Evolutionary conservation across 1,284 basidiomycete genomes (phyloP).

Genomic region (Austroboletus olivaceoglutinosus): DNA sequence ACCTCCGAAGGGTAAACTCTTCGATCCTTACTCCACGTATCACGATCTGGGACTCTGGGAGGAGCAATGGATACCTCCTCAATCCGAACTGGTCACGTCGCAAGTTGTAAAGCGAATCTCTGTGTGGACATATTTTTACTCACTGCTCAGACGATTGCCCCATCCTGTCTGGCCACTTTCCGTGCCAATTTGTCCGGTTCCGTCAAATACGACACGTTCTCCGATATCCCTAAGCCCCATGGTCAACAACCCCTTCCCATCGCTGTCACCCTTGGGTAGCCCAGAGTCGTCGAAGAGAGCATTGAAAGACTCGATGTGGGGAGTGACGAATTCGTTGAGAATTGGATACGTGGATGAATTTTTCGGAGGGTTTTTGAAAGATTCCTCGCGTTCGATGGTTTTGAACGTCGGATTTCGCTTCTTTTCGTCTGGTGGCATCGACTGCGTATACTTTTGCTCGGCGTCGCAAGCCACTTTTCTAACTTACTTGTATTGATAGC

Average conservation of each 20-base stretch:
- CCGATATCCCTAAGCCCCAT: constrained; percentile 84
- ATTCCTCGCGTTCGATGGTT: constrained; percentile 81
- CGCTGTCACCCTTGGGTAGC: constrained; percentile 65
- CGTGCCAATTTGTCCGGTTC: constrained; percentile 52
- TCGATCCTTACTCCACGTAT: constrained; percentile 72
- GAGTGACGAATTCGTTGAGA: constrained; percentile 90
- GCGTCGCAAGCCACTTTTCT: constrained; percentile 11
- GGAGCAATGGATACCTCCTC: constrained; percentile 82
- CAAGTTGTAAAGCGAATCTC: constrained; percentile 13
- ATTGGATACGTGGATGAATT: constrained; percentile 74
- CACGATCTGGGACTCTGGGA: constrained; percentile 88
- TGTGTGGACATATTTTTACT: constrained; percentile 35
- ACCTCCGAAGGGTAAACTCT: constrained; percentile 91
- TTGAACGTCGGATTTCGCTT: constrained; percentile 63
- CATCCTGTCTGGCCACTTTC: constrained; percentile 59
- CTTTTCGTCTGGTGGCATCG: constrained; percentile 35
- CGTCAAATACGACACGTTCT: constrained; percentile 90
- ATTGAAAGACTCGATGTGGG: constrained; percentile 97
- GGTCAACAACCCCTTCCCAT: constrained; percentile 79
- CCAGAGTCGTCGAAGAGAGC: constrained; percentile 88
- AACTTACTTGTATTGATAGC: constrained; percentile 2
- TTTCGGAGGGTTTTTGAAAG: constrained; percentile 77
- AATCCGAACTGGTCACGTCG: constrained; percentile 72
- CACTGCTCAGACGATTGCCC: constrained; percentile 82
- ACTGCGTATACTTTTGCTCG: not conserved